phyloP scores from a whole-genome alignment of 2,329 filamentous ascomycete genomes.

The Tolypocladium endophyticum region DNA sequence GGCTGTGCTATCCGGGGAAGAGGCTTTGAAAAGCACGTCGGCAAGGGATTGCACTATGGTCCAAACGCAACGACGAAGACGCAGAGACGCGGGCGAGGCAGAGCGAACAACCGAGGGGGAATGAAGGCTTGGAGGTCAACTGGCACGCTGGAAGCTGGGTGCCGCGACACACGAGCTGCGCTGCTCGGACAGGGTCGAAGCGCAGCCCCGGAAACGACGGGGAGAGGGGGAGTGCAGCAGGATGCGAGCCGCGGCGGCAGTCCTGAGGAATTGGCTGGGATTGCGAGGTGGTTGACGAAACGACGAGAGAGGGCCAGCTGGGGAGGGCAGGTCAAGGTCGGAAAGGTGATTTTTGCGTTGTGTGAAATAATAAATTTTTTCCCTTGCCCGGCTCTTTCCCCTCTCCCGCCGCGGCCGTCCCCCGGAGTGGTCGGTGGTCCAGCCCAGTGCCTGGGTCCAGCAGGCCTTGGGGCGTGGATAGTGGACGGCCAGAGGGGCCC shows the following conservation, averaged over 20 bases:
- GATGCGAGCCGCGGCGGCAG: not conserved
- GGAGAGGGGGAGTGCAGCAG: not conserved
- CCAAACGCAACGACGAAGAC: not conserved
- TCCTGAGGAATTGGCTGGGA: not conserved
- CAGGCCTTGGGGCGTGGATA: not conserved
- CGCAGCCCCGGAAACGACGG: not conserved
- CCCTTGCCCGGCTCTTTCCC: not conserved
- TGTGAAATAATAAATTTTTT: slow-evolving; percentile 3
- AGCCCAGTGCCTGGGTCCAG: not conserved
- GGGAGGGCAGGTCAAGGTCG: not conserved
- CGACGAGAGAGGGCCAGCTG: not conserved
- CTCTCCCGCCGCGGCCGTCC: not conserved
- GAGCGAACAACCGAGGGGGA: not conserved
- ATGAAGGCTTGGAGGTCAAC: not conserved
- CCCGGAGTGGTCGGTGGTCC: not conserved
- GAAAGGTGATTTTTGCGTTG: not conserved
- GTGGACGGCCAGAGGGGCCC: not conserved
- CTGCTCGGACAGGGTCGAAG: slow-evolving; percentile 1
- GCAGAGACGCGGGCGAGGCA: not conserved
- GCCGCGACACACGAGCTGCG: slow-evolving; percentile 1
- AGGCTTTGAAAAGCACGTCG: not conserved
- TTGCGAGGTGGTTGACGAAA: not conserved
- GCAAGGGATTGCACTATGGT: not conserved
- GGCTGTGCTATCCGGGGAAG: not conserved
- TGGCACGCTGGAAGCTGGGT: not conserved